These are phyloP conservation scores for Podila horticola DNA, from an alignment of 192 early-diverging fungal species.

Conservation along the genomic window DNA sequence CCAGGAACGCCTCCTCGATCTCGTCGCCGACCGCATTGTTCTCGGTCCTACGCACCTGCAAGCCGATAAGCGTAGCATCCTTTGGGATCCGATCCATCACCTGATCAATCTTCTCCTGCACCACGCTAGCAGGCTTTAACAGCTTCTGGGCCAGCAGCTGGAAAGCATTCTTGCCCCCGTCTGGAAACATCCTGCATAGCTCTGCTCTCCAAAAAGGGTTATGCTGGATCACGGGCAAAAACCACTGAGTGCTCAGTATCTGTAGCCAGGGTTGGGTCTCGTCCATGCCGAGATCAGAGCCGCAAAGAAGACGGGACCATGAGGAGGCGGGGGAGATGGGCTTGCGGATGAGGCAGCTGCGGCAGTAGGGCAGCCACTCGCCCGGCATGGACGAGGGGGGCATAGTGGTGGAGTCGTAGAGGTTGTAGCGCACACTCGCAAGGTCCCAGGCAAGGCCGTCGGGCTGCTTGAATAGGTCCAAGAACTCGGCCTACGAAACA, in stretches of 20 bases:
- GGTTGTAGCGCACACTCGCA: background rate
- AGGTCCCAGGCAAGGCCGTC: conserved; percentile 31
- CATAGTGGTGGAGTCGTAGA: background rate
- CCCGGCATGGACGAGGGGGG: background rate
- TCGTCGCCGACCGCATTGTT: conserved; percentile 44
- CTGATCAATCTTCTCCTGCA: conserved; percentile 37
- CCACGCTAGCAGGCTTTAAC: conserved; percentile 15
- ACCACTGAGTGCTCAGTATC: conserved; percentile 47
- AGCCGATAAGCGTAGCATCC: conserved; percentile 27
- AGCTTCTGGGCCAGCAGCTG: conserved; percentile 16
- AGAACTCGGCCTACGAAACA: conserved; percentile 40
- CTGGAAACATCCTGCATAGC: conserved; percentile 40
- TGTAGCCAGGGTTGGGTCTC: conserved; percentile 3
- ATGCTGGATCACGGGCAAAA: conserved; percentile 40
- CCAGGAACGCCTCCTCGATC: conserved; percentile 50
- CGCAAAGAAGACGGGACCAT: conserved; percentile 35
- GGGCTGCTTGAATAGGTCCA: conserved; percentile 35
- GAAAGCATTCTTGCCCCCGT: conserved; percentile 31
- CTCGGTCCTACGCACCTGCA: conserved; percentile 44
- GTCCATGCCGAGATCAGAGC: conserved; percentile 15
- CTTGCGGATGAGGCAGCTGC: conserved; percentile 1
- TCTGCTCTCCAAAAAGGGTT: conserved; percentile 25
- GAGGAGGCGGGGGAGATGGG: conserved; percentile 37
- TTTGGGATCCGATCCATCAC: conserved; percentile 32
- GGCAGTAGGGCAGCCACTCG: conserved; percentile 5